Evolutionary conservation across 306 rosid genomes (phyloP).

Genomic region (Crotalaria pallida): DNA sequence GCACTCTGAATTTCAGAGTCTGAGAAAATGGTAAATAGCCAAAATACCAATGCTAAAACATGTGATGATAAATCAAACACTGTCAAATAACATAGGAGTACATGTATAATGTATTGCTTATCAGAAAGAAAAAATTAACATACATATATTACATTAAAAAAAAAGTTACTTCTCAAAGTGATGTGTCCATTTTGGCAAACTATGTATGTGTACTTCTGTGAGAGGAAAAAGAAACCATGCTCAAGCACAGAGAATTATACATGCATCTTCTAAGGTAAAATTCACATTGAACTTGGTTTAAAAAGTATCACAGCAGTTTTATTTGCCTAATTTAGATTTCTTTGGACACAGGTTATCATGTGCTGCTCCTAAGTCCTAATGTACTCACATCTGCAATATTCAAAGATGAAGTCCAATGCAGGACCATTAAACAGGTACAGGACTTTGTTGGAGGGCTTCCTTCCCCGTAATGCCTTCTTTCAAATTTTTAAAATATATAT

Average conservation of each 20-base stretch:
- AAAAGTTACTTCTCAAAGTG: not conserved
- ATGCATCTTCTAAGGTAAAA: conserved; percentile 6
- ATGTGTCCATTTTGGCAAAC: not conserved
- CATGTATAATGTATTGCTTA: no score
- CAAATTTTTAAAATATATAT: conserved; percentile 57
- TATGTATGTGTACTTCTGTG: not conserved
- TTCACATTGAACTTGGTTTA: conserved; percentile 12
- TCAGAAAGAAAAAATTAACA: no score
- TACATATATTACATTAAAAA: not conserved
- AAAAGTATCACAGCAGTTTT: not conserved
- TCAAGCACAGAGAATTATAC: conserved; percentile 5
- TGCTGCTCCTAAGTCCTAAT: conserved; percentile 11
- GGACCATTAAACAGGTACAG: conserved; percentile 42
- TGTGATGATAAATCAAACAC: no score
- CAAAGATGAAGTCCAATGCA: conserved; percentile 16
- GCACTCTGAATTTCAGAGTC: no score
- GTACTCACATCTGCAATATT: not conserved
- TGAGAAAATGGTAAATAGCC: no score
- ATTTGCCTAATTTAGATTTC: not conserved
- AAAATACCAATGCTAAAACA: no score
- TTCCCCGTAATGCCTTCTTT: conserved; percentile 84
- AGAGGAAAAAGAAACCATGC: not conserved
- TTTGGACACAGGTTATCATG: not conserved
- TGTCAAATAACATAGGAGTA: no score
- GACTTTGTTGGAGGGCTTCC: conserved; percentile 59